phyloP scores from a whole-genome alignment of 768 basidiomycete species.

The Serendipita indica region DNA sequence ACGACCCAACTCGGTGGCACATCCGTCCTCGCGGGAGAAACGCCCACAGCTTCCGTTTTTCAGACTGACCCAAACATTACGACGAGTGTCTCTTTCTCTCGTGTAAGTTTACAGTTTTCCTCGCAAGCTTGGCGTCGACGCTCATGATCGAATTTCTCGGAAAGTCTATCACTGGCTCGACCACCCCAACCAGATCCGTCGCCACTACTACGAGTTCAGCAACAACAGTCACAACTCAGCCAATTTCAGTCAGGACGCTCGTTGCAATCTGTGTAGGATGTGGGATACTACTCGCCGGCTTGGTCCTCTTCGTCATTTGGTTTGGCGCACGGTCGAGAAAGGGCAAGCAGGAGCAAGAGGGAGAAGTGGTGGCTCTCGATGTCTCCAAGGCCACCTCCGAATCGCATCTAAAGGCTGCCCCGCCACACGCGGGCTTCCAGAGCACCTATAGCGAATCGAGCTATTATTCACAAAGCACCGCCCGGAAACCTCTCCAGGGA shows the following conservation, averaged over 20 bases:
- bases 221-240: slow-evolving; percentile 1
- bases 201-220: neutral
- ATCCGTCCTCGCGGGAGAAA: neutral
- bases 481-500: neutral
- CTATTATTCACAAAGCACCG: slow-evolving; percentile 2
- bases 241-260: neutral
- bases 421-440: neutral
- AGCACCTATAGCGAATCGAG: neutral
- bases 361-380: neutral
- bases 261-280: neutral
- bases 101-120: neutral
- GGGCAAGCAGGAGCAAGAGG: neutral
- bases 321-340: neutral
- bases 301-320: slow-evolving; percentile 8
- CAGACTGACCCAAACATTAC: neutral
- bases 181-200: neutral
- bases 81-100: neutral
- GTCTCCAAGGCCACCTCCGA: neutral
- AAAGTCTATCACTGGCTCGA: neutral
- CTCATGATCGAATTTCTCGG: neutral
- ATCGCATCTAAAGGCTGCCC: neutral
- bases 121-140: neutral
- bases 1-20: neutral
- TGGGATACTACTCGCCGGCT: neutral
- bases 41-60: neutral